Evolutionary conservation across 1,139 yeast species (phyloP), one percentile per base, ranked within the genome.

Genomic region (Yamadazyma trypodendri): DNA sequence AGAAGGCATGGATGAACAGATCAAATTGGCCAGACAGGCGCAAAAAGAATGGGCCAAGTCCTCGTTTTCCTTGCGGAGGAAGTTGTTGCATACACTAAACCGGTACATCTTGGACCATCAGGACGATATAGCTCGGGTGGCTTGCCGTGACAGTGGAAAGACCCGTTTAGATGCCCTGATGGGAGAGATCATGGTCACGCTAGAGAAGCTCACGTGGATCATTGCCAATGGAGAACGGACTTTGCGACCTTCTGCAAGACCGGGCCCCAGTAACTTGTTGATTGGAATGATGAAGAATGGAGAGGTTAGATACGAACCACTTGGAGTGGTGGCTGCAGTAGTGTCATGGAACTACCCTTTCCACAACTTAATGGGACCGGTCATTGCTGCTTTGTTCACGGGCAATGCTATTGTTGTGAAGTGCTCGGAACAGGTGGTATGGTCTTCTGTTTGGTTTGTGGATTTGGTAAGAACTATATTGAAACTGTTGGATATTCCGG

Each of bases 331-430:
- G 14, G 77, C 95, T 4, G 95, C 97, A 0, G 70, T 92, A 47
- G 88, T 92, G 2, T 87, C 96, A 4, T 92, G 98, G 98, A 92
- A 92, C 56, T 92, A 92, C 56, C 97, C 98, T 1, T 83, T 84
- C 61, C 97, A 92, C 58, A 92, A 92, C 59, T 65, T 90, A 38
- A 68, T 92, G 75, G 97, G 97, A 2, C 98, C 98, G 1, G 70
- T 90, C 1, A 81, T 90, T 42, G 95, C 97, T 2, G 78, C 94
- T 1, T 62, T 92, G 20, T 87, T 89, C 56, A 79, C 96, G 4
- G 98, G 98, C 6, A 90, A 92, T 58, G 90, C 92, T 10, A 81
- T 89, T 38, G 81, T 92, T 5, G 81, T 92, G 37, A 92, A 92
- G 59, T 90, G 98, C 61, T 86, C 96, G 4, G 98, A 92, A 60